A percentile compares a stretch with the other conserved stretches of the same genome.
These are phyloP conservation scores for Phytophthora lateralis DNA, from an alignment of 352 stramenopile genomes.

Conservation along the genomic window DNA sequence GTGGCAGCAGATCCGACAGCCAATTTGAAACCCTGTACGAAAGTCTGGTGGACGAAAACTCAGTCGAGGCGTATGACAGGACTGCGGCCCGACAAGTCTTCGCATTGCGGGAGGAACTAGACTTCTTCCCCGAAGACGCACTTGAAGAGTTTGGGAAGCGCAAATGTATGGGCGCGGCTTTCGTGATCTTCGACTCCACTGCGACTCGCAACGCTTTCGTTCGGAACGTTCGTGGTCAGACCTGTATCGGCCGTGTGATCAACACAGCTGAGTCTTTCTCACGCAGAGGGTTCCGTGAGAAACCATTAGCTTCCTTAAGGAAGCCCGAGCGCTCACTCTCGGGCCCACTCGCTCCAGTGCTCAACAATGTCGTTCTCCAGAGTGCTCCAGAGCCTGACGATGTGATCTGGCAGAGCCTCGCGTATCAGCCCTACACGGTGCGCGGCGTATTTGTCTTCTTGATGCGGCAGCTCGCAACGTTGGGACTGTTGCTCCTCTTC, in stretches of 20 bases:
- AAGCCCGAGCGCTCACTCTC: slow-evolving; percentile 16
- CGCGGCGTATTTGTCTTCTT: slow-evolving; percentile 43
- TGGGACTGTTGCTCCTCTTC: slow-evolving; percentile 69
- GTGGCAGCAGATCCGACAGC: slow-evolving; percentile 22
- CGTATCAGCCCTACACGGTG: slow-evolving; percentile 60
- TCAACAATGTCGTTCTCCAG: slow-evolving; percentile 56
- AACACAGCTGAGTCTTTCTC: slow-evolving; percentile 45
- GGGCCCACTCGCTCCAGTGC: slow-evolving; percentile 44
- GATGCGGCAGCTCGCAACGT: slow-evolving; percentile 52
- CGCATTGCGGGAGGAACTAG: slow-evolving; percentile 65
- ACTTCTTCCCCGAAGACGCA: slow-evolving; percentile 74
- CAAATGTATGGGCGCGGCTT: slow-evolving; percentile 66
- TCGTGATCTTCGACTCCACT: slow-evolving; percentile 75
- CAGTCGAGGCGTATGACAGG: slow-evolving; percentile 25
- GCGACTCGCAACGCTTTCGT: slow-evolving; percentile 67
- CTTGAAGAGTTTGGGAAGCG: slow-evolving; percentile 63
- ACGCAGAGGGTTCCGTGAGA: slow-evolving; percentile 26
- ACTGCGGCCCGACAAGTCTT: slow-evolving; percentile 28
- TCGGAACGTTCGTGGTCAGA: slow-evolving; percentile 50
- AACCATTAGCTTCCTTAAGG: slow-evolving; percentile 18
- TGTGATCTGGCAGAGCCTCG: slow-evolving; percentile 78
- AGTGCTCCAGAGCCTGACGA: slow-evolving; percentile 81
- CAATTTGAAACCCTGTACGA: slow-evolving; percentile 35
- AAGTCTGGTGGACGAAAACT: slow-evolving; percentile 31
- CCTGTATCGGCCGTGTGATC: slow-evolving; percentile 37